Evolutionary conservation across 1,284 basidiomycete genomes (phyloP), one percentile per base, ranked within the genome.

Genomic region (Marasmius oreades): DNA sequence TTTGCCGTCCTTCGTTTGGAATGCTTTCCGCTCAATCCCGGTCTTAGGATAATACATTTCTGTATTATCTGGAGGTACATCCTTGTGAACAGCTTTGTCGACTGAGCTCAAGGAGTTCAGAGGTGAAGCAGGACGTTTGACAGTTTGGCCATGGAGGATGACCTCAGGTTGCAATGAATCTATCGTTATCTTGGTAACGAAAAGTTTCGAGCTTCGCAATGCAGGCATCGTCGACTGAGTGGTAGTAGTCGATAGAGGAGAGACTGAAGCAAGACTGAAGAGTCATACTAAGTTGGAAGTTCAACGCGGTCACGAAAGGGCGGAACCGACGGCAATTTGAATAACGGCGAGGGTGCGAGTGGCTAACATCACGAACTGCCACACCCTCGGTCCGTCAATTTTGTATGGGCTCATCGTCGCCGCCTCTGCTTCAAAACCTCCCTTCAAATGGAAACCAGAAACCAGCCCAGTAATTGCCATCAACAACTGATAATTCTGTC

Each of bases 11-110:
- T 55, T 57, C 10, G 63, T 67, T 53, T 55, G 62, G 47, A 58
- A 66, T 20, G 56, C 44, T 46, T 52, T 56, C 43, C 67, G 55
- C 28, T 62, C 57, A 43, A 53, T 20, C 37, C 44, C 48, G 24
- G 53, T 62, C 33, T 44, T 43, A 23, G 67, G 66, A 55, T 60
- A 64, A 37, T 39, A 81, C 5, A 50, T 50, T n/a, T 50, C 12
- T n/a, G 39, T n/a, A 7, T 20, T 42, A n/a, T 6, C 39, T 6
- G 39, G 20, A 20, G n/a, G n/a, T 42, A 16, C 5, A 23, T 45
- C 44, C 10, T 20, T 12, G 20, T n/a, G n/a, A n/a, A 45, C 22
- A 45, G 20, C 44, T 5, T 45, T n/a, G 44, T 11, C 11, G 24
- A 3, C 44, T 7, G 20, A 14, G 39, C 4, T 42, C 14, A 10